A percentile compares a stretch with the other conserved stretches of the same genome.
Conservation (phyloP, 2,329 filamentous ascomycete species). For the Eutypa lata region DNA sequence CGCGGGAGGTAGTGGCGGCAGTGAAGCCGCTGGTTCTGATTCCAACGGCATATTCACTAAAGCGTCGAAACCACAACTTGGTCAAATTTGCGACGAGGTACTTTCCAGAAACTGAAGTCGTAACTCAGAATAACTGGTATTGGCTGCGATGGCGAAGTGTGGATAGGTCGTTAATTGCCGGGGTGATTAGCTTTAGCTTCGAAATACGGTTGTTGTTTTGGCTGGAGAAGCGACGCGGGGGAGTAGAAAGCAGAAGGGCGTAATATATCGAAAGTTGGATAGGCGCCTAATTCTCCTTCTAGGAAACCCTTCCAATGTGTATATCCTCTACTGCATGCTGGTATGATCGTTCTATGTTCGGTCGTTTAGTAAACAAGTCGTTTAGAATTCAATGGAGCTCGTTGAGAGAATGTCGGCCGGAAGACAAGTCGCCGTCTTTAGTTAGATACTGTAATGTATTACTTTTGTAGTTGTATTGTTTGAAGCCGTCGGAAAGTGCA, state of each 20-base stretch:
- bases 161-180: background rate
- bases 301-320: background rate
- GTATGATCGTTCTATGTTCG: background rate
- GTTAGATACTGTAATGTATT: background rate
- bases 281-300: background rate
- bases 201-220: background rate
- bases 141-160: background rate
- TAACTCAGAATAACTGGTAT: background rate
- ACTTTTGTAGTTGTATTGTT: background rate
- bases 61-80: constrained; percentile 2
- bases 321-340: background rate
- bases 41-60: constrained; percentile 32
- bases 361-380: background rate
- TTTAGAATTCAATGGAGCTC: background rate
- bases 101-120: background rate
- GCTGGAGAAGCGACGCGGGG: background rate
- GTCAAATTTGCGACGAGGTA: background rate
- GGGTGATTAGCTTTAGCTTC: background rate
- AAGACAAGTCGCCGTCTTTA: background rate
- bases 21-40: constrained; percentile 21
- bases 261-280: background rate
- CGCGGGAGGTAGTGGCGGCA: constrained; percentile 17
- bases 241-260: background rate
- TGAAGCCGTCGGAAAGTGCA: background rate
- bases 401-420: background rate